These are phyloP conservation scores for Dimocarpus longan DNA, from an alignment of 345 rosid genomes.

Conservation along the genomic window DNA sequence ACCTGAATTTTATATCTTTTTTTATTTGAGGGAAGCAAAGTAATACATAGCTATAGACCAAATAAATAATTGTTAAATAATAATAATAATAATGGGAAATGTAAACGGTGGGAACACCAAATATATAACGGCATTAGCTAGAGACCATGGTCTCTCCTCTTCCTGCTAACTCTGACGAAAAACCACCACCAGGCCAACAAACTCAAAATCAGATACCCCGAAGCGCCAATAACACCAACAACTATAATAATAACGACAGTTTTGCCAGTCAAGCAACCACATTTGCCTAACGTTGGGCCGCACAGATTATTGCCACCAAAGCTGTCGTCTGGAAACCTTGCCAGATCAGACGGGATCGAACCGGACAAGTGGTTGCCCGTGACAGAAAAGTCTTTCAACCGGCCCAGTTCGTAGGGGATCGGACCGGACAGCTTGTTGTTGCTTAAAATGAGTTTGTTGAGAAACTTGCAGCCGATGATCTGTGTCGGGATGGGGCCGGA, in stretches of 20 bases:
- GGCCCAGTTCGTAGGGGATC: constrained; percentile 49
- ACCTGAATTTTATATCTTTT: too few relatives aligned
- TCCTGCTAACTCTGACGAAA: constrained; percentile 38
- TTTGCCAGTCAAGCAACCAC: constrained; percentile 48
- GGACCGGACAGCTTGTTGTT: constrained; percentile 51
- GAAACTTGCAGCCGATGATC: constrained; percentile 49
- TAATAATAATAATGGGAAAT: too few relatives aligned
- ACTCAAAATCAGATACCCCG: constrained; percentile 47
- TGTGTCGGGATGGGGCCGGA: constrained; percentile 51
- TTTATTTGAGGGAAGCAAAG: too few relatives aligned
- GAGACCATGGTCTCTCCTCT: constrained; percentile 37
- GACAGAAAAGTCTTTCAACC: constrained; percentile 49
- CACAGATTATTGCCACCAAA: constrained; percentile 52
- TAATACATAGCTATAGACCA: too few relatives aligned
- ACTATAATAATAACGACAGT: constrained; percentile 43
- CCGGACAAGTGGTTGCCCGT: constrained; percentile 51
- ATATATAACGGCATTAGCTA: too few relatives aligned
- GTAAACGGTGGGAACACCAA: too few relatives aligned
- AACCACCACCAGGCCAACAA: constrained; percentile 59
- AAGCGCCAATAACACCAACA: constrained; percentile 51
- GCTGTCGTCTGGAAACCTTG: constrained; percentile 29
- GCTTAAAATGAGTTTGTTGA: constrained; percentile 45
- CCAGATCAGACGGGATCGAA: constrained; percentile 48
- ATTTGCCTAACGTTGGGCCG: constrained; percentile 51
- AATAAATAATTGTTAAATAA: too few relatives aligned